Conservation (phyloP, 116 monocot genomes). For the Thalassia testudinum region DNA sequence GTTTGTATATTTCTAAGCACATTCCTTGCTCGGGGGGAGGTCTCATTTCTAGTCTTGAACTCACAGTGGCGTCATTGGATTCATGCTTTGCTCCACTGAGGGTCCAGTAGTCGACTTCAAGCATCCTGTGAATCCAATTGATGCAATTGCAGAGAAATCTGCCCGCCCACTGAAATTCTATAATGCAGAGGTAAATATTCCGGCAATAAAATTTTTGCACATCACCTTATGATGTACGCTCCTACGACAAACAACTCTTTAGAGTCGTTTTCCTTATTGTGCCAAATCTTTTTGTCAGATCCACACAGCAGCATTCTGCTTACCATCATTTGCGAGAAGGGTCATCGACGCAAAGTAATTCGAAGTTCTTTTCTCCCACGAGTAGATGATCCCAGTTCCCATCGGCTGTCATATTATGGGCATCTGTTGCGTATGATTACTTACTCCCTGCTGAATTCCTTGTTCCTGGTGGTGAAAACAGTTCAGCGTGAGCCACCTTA, state of each 20-base stretch:
- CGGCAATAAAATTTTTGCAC: neutral
- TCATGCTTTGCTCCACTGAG: slow-evolving; percentile 80
- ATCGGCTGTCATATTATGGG: too few relatives aligned
- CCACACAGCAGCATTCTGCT: slow-evolving; percentile 55
- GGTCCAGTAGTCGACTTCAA: slow-evolving; percentile 52
- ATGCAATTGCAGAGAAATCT: slow-evolving; percentile 14
- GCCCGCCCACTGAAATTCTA: slow-evolving; percentile 55
- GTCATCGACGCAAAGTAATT: slow-evolving; percentile 18
- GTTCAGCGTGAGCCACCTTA: too few relatives aligned
- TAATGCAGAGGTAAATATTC: slow-evolving; percentile 46
- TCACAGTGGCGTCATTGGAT: slow-evolving; percentile 78
- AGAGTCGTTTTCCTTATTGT: neutral
- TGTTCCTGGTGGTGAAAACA: too few relatives aligned
- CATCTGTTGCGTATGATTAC: too few relatives aligned
- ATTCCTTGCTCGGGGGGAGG: neutral
- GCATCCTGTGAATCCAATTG: slow-evolving; percentile 36
- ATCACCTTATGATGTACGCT: neutral
- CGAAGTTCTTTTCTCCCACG: too few relatives aligned
- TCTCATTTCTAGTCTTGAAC: neutral
- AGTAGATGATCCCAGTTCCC: too few relatives aligned
- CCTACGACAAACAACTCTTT: neutral
- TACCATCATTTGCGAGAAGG: slow-evolving; percentile 62
- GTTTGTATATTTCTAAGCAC: neutral
- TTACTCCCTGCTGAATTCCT: too few relatives aligned
- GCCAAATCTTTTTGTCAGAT: slow-evolving; percentile 25